A percentile compares a stretch with the other conserved stretches of the same genome.
Conservation (phyloP, 176 grass and related monocot species). For the Phoenix dactylifera region DNA sequence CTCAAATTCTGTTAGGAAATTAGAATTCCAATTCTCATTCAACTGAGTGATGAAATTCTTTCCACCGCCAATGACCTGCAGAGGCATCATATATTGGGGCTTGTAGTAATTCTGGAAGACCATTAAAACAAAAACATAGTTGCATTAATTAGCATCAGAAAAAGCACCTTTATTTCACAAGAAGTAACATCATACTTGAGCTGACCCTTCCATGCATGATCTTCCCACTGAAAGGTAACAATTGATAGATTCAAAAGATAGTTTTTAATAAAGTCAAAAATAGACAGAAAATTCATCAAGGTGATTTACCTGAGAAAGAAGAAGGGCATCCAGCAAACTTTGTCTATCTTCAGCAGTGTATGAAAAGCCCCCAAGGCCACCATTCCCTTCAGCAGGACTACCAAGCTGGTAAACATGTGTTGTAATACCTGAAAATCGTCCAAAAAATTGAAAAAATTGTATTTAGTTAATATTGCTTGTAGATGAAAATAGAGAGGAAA, state of each 20-base stretch:
- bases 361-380: constrained; percentile 3
- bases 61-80: constrained; percentile 45
- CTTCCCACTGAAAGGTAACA: constrained; percentile 47
- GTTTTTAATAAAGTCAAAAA: background rate
- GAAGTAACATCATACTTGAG: constrained; percentile 53
- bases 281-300: background rate
- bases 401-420: constrained; percentile 32
- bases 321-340: constrained; percentile 43
- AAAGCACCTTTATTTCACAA: constrained; percentile 49
- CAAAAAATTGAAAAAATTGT: too few species aligned
- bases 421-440: constrained; percentile 28
- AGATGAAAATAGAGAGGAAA: constrained; percentile 1
- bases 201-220: constrained; percentile 28
- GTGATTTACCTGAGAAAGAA: constrained; percentile 48
- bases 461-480: too few species aligned
- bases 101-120: too few species aligned
- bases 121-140: too few species aligned
- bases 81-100: background rate
- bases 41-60: constrained; percentile 45
- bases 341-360: constrained; percentile 16
- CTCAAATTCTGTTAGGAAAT: constrained; percentile 25
- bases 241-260: constrained; percentile 7
- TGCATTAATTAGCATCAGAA: background rate
- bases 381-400: constrained; percentile 18
- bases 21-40: constrained; percentile 54